These are phyloP conservation scores for Salvia hispanica DNA, from an alignment of 257 asterid species.

Conservation along the genomic window DNA sequence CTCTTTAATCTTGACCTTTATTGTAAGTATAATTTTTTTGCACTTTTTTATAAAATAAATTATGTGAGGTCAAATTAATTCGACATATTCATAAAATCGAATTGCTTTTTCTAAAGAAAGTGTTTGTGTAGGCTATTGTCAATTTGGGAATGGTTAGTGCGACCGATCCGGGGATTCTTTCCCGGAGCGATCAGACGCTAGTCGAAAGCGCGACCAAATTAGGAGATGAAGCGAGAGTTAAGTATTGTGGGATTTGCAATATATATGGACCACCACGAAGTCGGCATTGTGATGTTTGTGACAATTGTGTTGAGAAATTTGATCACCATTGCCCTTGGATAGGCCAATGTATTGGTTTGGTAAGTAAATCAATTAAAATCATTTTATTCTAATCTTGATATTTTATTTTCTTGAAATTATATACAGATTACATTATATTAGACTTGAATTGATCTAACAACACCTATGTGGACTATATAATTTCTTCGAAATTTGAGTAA, in stretches of 20 bases:
- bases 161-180: constrained; percentile 26
- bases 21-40: constrained; percentile 9
- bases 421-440: too few relatives aligned
- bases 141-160: constrained; percentile 25
- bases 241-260: constrained; percentile 41
- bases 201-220: not conserved
- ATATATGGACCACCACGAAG: constrained; percentile 40
- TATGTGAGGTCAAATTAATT: not conserved
- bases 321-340: constrained; percentile 52
- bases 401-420: too few relatives aligned
- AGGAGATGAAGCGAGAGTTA: constrained; percentile 37
- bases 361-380: not conserved
- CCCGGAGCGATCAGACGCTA: not conserved
- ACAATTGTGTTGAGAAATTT: constrained; percentile 46
- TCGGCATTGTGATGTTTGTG: constrained; percentile 41
- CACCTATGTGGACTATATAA: not conserved
- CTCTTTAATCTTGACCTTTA: constrained; percentile 11
- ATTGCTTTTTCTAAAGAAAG: not conserved
- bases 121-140: constrained; percentile 13
- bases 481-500: not conserved
- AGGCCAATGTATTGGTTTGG: constrained; percentile 49
- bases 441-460: too few relatives aligned
- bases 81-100: too few relatives aligned
- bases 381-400: too few relatives aligned
- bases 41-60: too few relatives aligned